A percentile compares a stretch with the other conserved stretches of the same genome.
phyloP scores from a whole-genome alignment of 2,329 filamentous ascomycete species.

The Rhynchosporium graminicola region DNA sequence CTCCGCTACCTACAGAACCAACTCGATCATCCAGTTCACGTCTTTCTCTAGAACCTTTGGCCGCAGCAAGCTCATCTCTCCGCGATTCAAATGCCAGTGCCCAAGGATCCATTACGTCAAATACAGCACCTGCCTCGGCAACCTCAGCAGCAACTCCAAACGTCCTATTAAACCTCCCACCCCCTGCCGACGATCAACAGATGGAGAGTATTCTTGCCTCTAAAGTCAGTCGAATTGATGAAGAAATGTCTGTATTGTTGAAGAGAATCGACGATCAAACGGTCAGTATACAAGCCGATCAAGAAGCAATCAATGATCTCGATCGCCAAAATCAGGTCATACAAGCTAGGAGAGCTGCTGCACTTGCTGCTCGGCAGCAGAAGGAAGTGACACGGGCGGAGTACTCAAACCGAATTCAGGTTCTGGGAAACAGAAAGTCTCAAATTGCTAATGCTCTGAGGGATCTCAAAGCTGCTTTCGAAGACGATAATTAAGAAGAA shows the following conservation, averaged over 20 bases:
- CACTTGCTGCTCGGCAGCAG: background rate
- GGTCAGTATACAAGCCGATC: background rate
- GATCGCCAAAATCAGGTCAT: constrained; percentile 1
- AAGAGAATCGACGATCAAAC: constrained; percentile 4
- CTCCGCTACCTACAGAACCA: background rate
- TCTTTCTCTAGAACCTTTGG: background rate
- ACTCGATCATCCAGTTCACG: constrained; percentile 6
- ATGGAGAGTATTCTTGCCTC: constrained; percentile 9
- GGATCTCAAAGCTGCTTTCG: constrained; percentile 6
- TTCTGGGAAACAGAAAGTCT: constrained; percentile 7
- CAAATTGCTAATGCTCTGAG: constrained; percentile 8
- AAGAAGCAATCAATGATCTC: constrained; percentile 1
- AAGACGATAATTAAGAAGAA: background rate
- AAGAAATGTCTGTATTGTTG: background rate
- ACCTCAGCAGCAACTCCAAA: background rate
- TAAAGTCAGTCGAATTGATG: constrained; percentile 5
- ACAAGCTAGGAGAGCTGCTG: background rate
- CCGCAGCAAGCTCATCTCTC: background rate
- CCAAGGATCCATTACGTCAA: background rate
- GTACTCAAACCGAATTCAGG: background rate
- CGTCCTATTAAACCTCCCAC: too few species aligned
- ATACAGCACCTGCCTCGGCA: background rate
- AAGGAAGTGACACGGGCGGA: background rate
- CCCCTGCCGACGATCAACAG: constrained; percentile 1
- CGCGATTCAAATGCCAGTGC: background rate